Conservation (phyloP, 2,329 filamentous ascomycete genomes). For the Diplodia seriata region DNA sequence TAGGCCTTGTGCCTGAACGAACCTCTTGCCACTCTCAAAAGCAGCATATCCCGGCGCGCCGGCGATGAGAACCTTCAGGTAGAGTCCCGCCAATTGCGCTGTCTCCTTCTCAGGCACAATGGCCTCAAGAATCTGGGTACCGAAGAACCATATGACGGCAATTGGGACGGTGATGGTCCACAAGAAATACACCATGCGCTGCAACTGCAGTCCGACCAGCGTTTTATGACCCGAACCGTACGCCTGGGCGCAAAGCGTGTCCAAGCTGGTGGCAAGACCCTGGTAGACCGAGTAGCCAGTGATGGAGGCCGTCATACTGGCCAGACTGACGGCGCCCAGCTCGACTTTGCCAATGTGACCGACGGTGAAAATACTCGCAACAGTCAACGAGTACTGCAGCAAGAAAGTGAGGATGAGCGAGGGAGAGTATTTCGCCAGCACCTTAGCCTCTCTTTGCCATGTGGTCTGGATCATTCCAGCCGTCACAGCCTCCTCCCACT, state of each 20-base stretch:
- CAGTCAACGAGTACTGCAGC: conserved; percentile 57
- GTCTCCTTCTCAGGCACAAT: conserved; percentile 77
- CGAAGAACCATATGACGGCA: conserved; percentile 72
- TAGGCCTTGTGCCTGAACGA: conserved; percentile 85
- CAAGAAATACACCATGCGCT: conserved; percentile 81
- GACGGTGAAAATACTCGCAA: conserved; percentile 57
- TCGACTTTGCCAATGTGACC: conserved; percentile 58
- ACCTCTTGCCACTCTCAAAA: conserved; percentile 84
- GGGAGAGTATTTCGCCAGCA: conserved; percentile 64
- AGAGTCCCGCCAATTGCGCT: conserved; percentile 73
- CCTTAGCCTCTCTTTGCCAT: conserved; percentile 88
- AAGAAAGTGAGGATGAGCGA: conserved; percentile 57
- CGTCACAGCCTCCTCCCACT: conserved; percentile 73
- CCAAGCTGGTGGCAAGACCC: conserved; percentile 77
- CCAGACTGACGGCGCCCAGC: conserved; percentile 56
- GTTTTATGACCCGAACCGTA: conserved; percentile 91
- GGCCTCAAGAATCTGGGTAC: conserved; percentile 65
- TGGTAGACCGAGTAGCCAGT: conserved; percentile 60
- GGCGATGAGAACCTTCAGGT: conserved; percentile 72
- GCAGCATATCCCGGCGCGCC: conserved; percentile 77
- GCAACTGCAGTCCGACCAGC: conserved; percentile 82
- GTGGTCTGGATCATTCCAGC: conserved; percentile 85
- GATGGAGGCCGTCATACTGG: conserved; percentile 62
- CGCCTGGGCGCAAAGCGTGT: conserved; percentile 92
- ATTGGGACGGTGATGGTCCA: conserved; percentile 76